Base-by-base conservation (phyloP, 31 red algal species). In the Porphyra umbilicalis region DNA sequence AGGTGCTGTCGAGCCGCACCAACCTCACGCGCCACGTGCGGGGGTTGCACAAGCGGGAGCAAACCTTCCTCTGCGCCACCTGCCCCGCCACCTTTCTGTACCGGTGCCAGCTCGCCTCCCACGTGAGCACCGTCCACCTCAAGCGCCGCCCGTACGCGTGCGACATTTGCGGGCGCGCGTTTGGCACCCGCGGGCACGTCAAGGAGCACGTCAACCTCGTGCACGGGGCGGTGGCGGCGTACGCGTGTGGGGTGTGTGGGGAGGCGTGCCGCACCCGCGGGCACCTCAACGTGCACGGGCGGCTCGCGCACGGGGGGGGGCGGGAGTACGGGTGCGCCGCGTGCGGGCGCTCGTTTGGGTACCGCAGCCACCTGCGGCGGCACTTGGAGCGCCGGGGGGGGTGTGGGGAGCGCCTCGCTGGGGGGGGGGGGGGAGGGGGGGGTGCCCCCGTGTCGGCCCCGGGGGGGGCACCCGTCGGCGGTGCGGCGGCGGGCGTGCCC, bases 291-390 rank as follows among this genome's bases (percentile, higher is more conserved):
- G 80, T 87, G 18, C 93, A 95, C 78, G 35, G 87, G 29, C 89
- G 93, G 0, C 86, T 87, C 16, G 93, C 89, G 32, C 93, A 95
- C 80, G 93, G 89, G 32, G 89, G 89, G 8, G 83, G 85, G 77
- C 88, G 93, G 6, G 88, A 86, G 79, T 95, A 88, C 67, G 80
- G 89, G 15, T 95, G 93, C 81, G 79, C 67, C 1, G 83, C 88
- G 33, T 95, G 93, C 79, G 93, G 86, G 35, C 89, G 86, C 74
- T 88, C 83, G 40, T 95, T 95, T 82, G 93, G 89, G 20, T 76
- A 91, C 33, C 85, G 89, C 10, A 91, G 86, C 34, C 88, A 95
- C 68, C 77, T 95, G 77, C 89, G 88, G 76, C 88, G 87, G 79
- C 93, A 95, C 40, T 29, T 71, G 25, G 57, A 71, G 57, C 57